Evolutionary conservation across 495 filamentous ascomycete genomes (phyloP).

Genomic region (Pyronema domesticum): DNA sequence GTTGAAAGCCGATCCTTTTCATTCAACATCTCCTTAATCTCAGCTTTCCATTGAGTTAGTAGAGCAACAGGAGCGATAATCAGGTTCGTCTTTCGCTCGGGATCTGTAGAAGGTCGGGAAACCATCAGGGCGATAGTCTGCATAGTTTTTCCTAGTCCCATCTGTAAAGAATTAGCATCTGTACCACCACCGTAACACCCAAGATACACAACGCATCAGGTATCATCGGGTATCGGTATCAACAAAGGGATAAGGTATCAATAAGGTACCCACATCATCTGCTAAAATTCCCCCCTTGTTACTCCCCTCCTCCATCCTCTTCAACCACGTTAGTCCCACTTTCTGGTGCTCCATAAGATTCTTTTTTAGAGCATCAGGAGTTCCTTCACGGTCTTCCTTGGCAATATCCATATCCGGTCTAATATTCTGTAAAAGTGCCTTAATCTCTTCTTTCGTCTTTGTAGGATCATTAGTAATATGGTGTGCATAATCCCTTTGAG

Average conservation of each 20-base stretch:
- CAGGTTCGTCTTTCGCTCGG: slow-evolving; percentile 57
- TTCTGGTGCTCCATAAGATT: slow-evolving; percentile 69
- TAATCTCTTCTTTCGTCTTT: slow-evolving; percentile 46
- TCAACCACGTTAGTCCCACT: slow-evolving; percentile 67
- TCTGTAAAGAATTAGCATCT: slow-evolving; percentile 40
- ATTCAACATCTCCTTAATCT: slow-evolving; percentile 58
- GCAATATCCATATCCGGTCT: slow-evolving; percentile 54
- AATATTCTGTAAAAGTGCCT: slow-evolving; percentile 51
- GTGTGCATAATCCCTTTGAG: not conserved
- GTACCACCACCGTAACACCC: not conserved
- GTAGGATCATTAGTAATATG: slow-evolving; percentile 31
- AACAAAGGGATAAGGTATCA: too few relatives aligned
- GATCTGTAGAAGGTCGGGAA: slow-evolving; percentile 44
- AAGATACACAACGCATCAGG: too few relatives aligned
- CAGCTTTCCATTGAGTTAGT: slow-evolving; percentile 75
- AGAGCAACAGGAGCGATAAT: slow-evolving; percentile 78
- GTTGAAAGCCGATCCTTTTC: slow-evolving; percentile 45
- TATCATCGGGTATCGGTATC: too few relatives aligned
- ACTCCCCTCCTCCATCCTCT: slow-evolving; percentile 54
- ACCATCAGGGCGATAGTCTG: slow-evolving; percentile 73
- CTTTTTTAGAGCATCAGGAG: slow-evolving; percentile 51
- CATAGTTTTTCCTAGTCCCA: slow-evolving; percentile 94
- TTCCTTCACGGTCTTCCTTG: slow-evolving; percentile 47
- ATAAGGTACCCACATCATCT: slow-evolving; percentile 4
- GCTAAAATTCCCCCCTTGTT: slow-evolving; percentile 75